Base-by-base conservation (phyloP, 192 early-diverging fungal genomes). In the Backusella circina region DNA sequence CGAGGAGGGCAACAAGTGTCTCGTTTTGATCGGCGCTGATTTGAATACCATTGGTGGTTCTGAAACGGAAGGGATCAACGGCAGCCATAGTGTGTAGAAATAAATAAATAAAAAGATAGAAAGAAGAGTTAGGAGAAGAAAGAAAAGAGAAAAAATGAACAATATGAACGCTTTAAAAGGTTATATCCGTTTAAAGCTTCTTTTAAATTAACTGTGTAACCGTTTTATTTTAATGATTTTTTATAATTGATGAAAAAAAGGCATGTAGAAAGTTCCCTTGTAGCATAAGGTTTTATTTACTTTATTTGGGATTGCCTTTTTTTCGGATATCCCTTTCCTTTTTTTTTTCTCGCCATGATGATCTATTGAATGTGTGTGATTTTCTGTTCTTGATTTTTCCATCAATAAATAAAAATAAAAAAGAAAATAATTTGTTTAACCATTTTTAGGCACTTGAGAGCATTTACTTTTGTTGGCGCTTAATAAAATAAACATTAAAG, bases 1-100 rank as follows among this genome's bases (percentile, higher is more conserved):
- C 86, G 41, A 82, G 73, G 44, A 90, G 73, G 37, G 86, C 82
- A 16, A 76, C 32, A 32, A 83, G 54, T 12, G 83, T 82, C 44
- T 85, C 80, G 39, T 73, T 70, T 50, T 85, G 84, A 4, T 79
- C 82, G 0, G 15, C 3, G 36, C 10, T 28, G 10, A 70, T 12
- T 1, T 70, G 15, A 32, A 71, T 10, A 2, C 26, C 32, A 9
- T 26, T 13, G 1, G 33, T 2, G 15, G 36, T 13, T 37, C 65
- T 28, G 15, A 36, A 75, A 37, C 74, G 74, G 23, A 75, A 75
- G 12, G 74, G 74, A 68, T 75, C 41, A 0, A 41, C 12, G 12
- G 4, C 21, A 9, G 54, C 23, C 54, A 61, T 61, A 28, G 26
- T 61, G 23, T 61, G 13, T 28, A 10, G 28, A 61, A 61, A 61